Base-by-base conservation (phyloP, 2,329 filamentous ascomycete species). In the Mycosphaerella arachidis region DNA sequence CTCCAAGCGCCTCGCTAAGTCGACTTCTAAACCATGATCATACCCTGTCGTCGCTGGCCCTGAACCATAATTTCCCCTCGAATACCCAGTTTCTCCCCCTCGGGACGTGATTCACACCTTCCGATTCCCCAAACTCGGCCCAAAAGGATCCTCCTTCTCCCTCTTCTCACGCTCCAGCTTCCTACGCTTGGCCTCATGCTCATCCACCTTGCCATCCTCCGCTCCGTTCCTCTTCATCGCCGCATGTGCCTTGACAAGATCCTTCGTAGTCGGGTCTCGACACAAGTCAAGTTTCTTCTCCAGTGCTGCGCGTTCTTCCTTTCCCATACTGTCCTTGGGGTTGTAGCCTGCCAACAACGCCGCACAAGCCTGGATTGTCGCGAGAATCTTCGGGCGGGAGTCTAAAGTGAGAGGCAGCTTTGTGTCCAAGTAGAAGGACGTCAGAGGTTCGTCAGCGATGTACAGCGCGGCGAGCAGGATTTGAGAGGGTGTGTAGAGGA, bases 401-500 rank as follows among this genome's bases (percentile, higher is more conserved):
- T 51, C 68, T 0, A 63, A 61, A 2, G 57, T 35, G 0, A 59
- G 46, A 1, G 78, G 72, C 1, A 81, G 59, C 62, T 81, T 81
- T 5, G 75, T 73, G 20, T 68, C 66, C 20, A 82, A 70, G 68
- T 78, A 81, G 66, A 79, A 79, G n/a, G 71, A 59, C 0, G 75
- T 73, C 71, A 94, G 76, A 0, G 82, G 84, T 45, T 80, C 76
- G 71, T 97, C 93, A 0, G 87, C 90, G 55, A 95, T 82, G 13
- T 88, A 81, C 30, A 97, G 77, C 0, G 92, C 86, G 0, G 91
- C 88, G 61, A 97, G 82, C 86, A 92, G 92, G 72, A 97, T 96
- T 74, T 99, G 94, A 27, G 90, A 89, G 0, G 94, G 94, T 0
- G 93, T 93, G 77, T 90, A 97, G 75, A 96, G 88, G 76, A 97